phyloP scores from a whole-genome alignment of 139 green algal species.

The Ulvella scutata region DNA sequence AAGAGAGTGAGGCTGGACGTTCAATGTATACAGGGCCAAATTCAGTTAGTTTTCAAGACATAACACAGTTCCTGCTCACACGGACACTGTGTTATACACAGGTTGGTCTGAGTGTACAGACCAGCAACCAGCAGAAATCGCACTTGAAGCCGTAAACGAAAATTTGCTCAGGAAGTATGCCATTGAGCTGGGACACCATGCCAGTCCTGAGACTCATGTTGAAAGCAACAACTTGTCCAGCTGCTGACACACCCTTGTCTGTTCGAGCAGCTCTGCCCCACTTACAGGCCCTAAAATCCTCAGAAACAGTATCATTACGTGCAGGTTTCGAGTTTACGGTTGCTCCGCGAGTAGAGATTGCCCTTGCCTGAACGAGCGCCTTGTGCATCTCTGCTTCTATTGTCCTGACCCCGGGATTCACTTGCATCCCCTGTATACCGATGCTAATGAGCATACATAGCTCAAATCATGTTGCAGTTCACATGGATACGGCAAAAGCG shows the following conservation, averaged over 20 bases:
- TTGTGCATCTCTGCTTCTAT: conserved; percentile 71
- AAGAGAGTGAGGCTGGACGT: too few relatives aligned
- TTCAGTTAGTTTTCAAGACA: too few relatives aligned
- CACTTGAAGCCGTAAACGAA: conserved; percentile 46
- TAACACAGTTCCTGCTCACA: too few relatives aligned
- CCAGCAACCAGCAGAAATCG: not conserved
- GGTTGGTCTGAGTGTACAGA: too few relatives aligned
- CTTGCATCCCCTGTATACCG: conserved; percentile 83
- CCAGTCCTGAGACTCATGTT: conserved; percentile 22
- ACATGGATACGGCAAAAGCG: too few relatives aligned
- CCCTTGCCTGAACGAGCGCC: conserved; percentile 50
- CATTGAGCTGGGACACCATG: conserved; percentile 65
- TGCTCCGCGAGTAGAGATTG: conserved; percentile 23
- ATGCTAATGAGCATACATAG: too few relatives aligned
- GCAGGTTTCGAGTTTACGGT: not conserved
- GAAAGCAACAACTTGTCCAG: conserved; percentile 54
- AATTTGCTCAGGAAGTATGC: conserved; percentile 52
- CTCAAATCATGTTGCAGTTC: too few relatives aligned
- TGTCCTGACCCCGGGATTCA: conserved; percentile 60
- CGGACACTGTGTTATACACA: too few relatives aligned
- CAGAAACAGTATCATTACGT: too few relatives aligned
- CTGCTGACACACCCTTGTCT: conserved; percentile 90
- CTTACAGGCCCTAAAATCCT: conserved; percentile 21
- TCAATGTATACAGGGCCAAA: too few relatives aligned
- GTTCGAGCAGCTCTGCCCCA: conserved; percentile 85